Evolutionary conservation across 345 rosid species (phyloP).

Genomic region (Eucalyptus dawsonii): DNA sequence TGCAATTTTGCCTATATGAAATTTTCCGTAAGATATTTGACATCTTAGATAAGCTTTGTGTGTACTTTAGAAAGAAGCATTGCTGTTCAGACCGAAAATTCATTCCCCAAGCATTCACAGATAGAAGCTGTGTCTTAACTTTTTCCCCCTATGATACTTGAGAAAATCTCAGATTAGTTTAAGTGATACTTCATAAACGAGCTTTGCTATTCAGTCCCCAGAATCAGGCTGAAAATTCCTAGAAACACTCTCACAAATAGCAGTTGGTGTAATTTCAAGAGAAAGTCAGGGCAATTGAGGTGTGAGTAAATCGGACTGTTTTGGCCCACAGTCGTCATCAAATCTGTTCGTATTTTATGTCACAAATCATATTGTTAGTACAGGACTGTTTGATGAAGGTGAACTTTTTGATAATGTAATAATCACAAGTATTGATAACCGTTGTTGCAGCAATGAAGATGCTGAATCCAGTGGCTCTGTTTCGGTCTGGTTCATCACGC

Average conservation of each 20-base stretch:
- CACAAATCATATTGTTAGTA: not conserved
- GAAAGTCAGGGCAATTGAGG: not conserved
- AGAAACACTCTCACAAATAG: not conserved
- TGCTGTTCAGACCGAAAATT: not conserved
- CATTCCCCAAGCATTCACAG: not conserved
- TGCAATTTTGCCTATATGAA: not conserved
- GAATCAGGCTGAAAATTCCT: not conserved
- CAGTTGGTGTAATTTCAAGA: not conserved
- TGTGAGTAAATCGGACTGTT: not conserved
- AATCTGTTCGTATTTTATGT: not conserved
- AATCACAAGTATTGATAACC: not conserved
- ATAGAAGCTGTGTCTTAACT: not conserved
- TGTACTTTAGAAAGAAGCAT: not conserved
- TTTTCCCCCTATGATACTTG: not conserved
- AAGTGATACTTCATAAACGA: not conserved
- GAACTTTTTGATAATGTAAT: not conserved
- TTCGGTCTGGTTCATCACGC: slow-evolving; percentile 87
- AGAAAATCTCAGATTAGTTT: not conserved
- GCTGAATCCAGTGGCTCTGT: slow-evolving; percentile 85
- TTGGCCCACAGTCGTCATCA: not conserved
- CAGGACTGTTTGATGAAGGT: not conserved
- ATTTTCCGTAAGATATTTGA: not conserved
- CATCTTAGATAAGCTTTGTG: not conserved
- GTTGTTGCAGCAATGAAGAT: slow-evolving; percentile 60
- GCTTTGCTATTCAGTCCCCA: not conserved